These are phyloP conservation scores for Curvularia verruculosa DNA, from an alignment of 2,329 filamentous ascomycete species.

Conservation along the genomic window DNA sequence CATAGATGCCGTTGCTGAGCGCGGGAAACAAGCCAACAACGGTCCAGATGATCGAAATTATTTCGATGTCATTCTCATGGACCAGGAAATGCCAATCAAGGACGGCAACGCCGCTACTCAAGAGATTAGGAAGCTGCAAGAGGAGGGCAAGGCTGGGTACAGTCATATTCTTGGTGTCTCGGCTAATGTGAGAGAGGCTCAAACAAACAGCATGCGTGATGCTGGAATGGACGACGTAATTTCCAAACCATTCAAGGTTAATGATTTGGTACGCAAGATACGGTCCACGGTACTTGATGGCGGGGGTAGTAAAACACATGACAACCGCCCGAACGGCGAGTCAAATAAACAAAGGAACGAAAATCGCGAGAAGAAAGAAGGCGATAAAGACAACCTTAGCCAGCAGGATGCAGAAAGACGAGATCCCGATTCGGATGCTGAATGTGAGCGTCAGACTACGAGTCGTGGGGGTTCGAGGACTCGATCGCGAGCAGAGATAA, in stretches of 20 bases:
- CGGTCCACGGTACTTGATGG: conserved; percentile 24
- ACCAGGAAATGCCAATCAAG: conserved; percentile 54
- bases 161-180: conserved; percentile 49
- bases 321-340: conserved; percentile 6
- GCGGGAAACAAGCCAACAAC: conserved; percentile 23
- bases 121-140: conserved; percentile 49
- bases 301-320: conserved; percentile 11
- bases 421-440: neutral
- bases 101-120: conserved; percentile 51
- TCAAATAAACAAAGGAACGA: neutral
- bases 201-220: conserved; percentile 41
- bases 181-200: conserved; percentile 47
- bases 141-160: conserved; percentile 37
- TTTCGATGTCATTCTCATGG: conserved; percentile 54
- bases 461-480: conserved; percentile 16
- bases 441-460: conserved; percentile 7
- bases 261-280: conserved; percentile 43
- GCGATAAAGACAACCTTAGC: neutral
- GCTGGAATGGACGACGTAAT: conserved; percentile 50
- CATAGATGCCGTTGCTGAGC: conserved; percentile 47
- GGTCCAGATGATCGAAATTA: conserved; percentile 32
- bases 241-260: conserved; percentile 49
- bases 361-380: neutral
- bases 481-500: conserved; percentile 1
- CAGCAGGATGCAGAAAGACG: neutral